Evolutionary conservation across 805 yeast genomes (phyloP).

Genomic region (Starmerella bombicola): DNA sequence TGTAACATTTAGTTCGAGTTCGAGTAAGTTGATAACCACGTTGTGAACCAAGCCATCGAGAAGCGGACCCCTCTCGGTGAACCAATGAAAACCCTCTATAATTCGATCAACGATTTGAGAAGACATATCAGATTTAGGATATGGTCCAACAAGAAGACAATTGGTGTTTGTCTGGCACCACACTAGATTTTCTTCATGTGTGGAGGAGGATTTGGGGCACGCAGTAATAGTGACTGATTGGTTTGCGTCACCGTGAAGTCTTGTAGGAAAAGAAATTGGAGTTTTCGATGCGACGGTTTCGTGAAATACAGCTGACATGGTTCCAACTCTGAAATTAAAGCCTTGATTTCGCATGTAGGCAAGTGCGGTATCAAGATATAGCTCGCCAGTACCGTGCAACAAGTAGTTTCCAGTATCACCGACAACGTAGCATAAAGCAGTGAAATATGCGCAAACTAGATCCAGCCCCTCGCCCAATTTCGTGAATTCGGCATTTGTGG

Average conservation of each 20-base stretch:
- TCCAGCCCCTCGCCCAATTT: constrained; percentile 45
- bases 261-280: constrained; percentile 49
- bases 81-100: constrained; percentile 73
- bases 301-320: constrained; percentile 64
- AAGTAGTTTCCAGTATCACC: constrained; percentile 86
- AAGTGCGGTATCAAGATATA: constrained; percentile 70
- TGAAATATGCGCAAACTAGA: constrained; percentile 47
- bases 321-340: constrained; percentile 67
- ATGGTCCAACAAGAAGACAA: neutral
- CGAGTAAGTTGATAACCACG: constrained; percentile 58
- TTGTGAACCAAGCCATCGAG: constrained; percentile 70
- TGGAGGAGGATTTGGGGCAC: neutral
- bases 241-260: constrained; percentile 36
- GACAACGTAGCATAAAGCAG: constrained; percentile 53
- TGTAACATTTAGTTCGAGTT: constrained; percentile 41
- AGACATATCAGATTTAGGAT: neutral
- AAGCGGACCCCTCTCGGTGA: constrained; percentile 77
- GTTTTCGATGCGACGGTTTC: constrained; percentile 58
- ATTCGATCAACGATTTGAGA: neutral
- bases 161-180: neutral
- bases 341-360: constrained; percentile 60
- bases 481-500: neutral
- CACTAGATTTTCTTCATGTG: neutral
- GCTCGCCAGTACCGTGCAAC: constrained; percentile 71
- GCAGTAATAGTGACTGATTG: constrained; percentile 15